These are phyloP conservation scores for Trichomonas gallinae DNA, from an alignment of 208 protist species.

Conservation along the genomic window DNA sequence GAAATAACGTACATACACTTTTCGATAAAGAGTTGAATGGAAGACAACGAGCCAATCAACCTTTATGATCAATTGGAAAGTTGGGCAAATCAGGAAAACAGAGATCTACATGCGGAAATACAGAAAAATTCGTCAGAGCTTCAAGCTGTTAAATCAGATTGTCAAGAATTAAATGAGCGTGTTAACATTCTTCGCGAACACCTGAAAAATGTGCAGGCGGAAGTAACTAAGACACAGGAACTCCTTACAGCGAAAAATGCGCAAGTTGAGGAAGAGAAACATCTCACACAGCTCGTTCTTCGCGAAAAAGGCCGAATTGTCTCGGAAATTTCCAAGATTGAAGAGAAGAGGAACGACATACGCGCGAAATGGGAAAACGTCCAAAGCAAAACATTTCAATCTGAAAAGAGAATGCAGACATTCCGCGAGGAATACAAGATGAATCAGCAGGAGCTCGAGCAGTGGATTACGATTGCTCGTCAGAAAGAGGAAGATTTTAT, in stretches of 20 bases:
- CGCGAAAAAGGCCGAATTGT: neutral
- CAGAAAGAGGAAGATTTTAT: constrained; percentile 25
- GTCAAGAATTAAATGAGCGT: neutral
- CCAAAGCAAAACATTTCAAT: constrained; percentile 2
- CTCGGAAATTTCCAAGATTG: neutral
- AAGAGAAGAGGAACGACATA: neutral
- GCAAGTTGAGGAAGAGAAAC: neutral
- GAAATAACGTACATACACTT: neutral
- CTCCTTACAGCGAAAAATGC: neutral
- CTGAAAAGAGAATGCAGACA: neutral
- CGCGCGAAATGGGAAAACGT: neutral
- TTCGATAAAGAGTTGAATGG: neutral
- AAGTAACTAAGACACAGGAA: neutral
- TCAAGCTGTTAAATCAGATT: neutral
- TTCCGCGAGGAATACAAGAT: neutral
- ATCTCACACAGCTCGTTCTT: neutral
- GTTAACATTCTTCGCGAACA: neutral
- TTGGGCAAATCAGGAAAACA: constrained; percentile 3
- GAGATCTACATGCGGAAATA: neutral
- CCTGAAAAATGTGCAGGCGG: neutral
- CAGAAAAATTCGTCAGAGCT: neutral
- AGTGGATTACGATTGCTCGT: neutral
- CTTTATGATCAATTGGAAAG: neutral
- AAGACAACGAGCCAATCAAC: neutral
- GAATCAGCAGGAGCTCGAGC: constrained; percentile 14